These are phyloP conservation scores for Annulohypoxylon maeteangense DNA, from an alignment of 495 filamentous ascomycete genomes.

Conservation along the genomic window DNA sequence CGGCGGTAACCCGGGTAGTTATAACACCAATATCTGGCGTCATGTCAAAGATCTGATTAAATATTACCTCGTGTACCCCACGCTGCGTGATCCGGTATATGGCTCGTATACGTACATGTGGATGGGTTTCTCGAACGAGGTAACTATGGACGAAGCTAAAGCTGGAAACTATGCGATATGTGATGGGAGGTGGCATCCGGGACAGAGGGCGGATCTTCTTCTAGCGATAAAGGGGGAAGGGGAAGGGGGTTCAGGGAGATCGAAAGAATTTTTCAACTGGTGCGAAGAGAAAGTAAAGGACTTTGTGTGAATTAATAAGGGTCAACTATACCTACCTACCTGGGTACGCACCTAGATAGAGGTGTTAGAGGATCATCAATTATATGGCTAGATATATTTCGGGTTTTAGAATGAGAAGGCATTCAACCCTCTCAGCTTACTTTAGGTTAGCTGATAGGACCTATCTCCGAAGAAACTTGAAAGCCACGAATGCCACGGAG, in stretches of 20 bases:
- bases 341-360: not conserved
- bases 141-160: slow-evolving; percentile 46
- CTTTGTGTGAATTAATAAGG: slow-evolving; percentile 11
- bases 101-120: slow-evolving; percentile 56
- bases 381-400: too few relatives aligned
- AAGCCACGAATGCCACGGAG: not conserved
- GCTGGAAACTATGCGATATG: slow-evolving; percentile 49
- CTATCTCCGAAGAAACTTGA: not conserved
- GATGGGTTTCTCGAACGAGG: slow-evolving; percentile 50
- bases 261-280: slow-evolving; percentile 51
- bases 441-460: not conserved
- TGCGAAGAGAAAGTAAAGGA: slow-evolving; percentile 42
- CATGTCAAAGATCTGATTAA: slow-evolving; percentile 19
- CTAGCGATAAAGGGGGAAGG: slow-evolving; percentile 44
- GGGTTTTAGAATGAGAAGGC: too few relatives aligned
- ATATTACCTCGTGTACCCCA: slow-evolving; percentile 16
- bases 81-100: slow-evolving; percentile 43
- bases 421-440: too few relatives aligned
- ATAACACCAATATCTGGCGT: slow-evolving; percentile 47
- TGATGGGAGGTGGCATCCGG: slow-evolving; percentile 51
- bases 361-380: not conserved
- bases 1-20: slow-evolving; percentile 56
- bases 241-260: slow-evolving; percentile 50
- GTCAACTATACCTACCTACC: not conserved
- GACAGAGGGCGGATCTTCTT: slow-evolving; percentile 45